Evolutionary conservation across 2,329 filamentous ascomycete genomes (phyloP), one percentile per base, ranked within the genome.

Genomic region (Stemphylium beticola): DNA sequence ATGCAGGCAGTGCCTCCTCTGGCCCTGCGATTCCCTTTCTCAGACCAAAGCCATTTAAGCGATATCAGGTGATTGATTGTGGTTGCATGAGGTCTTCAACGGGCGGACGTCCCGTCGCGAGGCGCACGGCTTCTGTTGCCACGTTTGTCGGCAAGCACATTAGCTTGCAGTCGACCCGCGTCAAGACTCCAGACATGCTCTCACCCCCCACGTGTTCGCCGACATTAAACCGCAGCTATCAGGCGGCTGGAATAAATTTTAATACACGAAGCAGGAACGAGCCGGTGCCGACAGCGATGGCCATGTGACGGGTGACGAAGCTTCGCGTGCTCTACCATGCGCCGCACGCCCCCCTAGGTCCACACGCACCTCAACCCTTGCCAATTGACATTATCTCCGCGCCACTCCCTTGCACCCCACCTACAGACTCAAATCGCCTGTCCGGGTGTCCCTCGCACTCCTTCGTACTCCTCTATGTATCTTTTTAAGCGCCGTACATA

Each of bases 191-290:
- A 32, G 18, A 26, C 45, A 39, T 29, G 29, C 20, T 40, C 36
- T 29, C 26, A 39, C 38, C 26, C 47, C 39, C 47, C 53, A 55
- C 53, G 31, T 32, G 53, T 55, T 55, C 47, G 39, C 44, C 44
- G 45, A 44, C 42, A 42, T 47, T 14, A 26, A 47, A 51, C 41
- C 48, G n/a, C 42, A 43, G 31, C 42, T 36, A 33, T 45, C 24
- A 43, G 31, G 22, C 36, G 26, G 20, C 17, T 24, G 18, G 14
- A 20, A 29, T 26, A 20, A 11, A 15, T 20, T 20, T 36, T 42
- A 43, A 34, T 33, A 12, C 26, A 37, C 33, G 20, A 40, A 38
- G 32, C 36, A 40, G 36, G 31, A 44, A 45, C 36, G 34, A 39
- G 22, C 34, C 46, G 38, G 31, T 36, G n/a, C 29, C 32, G 24